These are phyloP conservation scores for Saprolegnia parasitica DNA, from an alignment of 352 stramenopile species.

Conservation along the genomic window DNA sequence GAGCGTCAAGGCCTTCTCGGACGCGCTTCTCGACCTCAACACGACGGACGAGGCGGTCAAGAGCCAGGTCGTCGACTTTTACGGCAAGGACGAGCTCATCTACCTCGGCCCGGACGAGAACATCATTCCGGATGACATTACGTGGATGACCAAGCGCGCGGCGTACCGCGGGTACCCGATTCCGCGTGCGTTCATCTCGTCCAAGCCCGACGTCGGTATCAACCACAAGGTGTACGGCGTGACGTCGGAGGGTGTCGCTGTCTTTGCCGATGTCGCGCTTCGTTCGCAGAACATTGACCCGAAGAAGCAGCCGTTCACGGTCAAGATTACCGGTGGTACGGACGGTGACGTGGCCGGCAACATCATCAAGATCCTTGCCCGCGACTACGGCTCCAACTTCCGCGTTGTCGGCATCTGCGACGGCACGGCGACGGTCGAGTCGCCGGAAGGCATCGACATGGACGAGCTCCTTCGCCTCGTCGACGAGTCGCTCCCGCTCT, in stretches of 20 bases:
- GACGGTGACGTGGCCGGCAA: conserved; percentile 98
- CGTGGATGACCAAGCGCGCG: conserved; percentile 94
- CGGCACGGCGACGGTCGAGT: conserved; percentile 90
- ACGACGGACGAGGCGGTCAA: conserved; percentile 85
- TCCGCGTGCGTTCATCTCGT: conserved; percentile 95
- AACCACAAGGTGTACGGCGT: conserved; percentile 98
- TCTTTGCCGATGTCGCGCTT: conserved; percentile 95
- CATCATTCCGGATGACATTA: conserved; percentile 92
- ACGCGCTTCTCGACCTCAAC: conserved; percentile 96
- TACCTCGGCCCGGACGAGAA: conserved; percentile 98
- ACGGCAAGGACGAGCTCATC: conserved; percentile 88
- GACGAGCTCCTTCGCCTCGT: conserved; percentile 90
- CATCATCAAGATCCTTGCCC: conserved; percentile 95
- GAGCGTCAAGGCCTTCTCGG: conserved; percentile 94
- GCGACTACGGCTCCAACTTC: conserved; percentile 91
- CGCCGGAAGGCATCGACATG: conserved; percentile 91
- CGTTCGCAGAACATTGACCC: conserved; percentile 86
- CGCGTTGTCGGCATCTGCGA: conserved; percentile 93
- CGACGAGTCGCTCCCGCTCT: conserved; percentile 82
- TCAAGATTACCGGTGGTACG: conserved; percentile 95
- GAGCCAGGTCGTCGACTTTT: conserved; percentile 74
- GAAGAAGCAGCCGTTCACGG: conserved; percentile 86
- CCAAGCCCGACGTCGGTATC: conserved; percentile 95
- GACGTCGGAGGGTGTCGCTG: conserved; percentile 95
- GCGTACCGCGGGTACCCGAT: conserved; percentile 91